Conservation (phyloP, 495 filamentous ascomycete genomes). For the Daldinia loculata region DNA sequence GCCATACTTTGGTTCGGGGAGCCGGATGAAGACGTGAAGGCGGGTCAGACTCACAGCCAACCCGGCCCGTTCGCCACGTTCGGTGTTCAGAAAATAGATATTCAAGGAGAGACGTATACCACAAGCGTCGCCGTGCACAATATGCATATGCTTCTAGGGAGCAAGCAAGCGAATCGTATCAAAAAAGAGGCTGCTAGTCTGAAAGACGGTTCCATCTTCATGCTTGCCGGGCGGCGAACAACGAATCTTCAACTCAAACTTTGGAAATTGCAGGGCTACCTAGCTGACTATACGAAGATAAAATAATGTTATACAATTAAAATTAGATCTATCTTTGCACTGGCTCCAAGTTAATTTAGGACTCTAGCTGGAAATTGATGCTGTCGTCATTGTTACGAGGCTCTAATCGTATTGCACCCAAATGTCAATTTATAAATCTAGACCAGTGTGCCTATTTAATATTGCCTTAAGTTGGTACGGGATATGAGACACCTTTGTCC, state of each 20-base stretch:
- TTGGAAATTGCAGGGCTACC: conserved; percentile 74
- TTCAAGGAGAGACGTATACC: conserved; percentile 31
- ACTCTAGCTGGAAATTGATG: not conserved
- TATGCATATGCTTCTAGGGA: conserved; percentile 51
- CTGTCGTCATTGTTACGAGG: not conserved
- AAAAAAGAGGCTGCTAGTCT: conserved; percentile 43
- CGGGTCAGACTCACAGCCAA: not conserved
- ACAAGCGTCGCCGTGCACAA: conserved; percentile 54
- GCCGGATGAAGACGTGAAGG: conserved; percentile 5
- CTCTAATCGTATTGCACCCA: not conserved
- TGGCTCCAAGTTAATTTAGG: not conserved
- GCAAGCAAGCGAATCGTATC: conserved; percentile 46
- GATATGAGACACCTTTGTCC: no score
- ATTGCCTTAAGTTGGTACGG: no score
- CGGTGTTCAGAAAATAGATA: conserved; percentile 27
- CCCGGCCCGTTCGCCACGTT: conserved; percentile 46
- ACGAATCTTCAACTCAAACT: conserved; percentile 63
- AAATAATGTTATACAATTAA: not conserved
- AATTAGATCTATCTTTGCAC: not conserved
- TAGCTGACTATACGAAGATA: conserved; percentile 46
- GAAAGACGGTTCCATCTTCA: conserved; percentile 49
- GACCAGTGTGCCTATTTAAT: no score
- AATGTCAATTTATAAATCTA: no score
- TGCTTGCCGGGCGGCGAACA: conserved; percentile 56
- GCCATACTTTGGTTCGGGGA: conserved; percentile 51